Conservation (phyloP, 1,284 basidiomycete species). For the Naganishia liquefaciens region DNA sequence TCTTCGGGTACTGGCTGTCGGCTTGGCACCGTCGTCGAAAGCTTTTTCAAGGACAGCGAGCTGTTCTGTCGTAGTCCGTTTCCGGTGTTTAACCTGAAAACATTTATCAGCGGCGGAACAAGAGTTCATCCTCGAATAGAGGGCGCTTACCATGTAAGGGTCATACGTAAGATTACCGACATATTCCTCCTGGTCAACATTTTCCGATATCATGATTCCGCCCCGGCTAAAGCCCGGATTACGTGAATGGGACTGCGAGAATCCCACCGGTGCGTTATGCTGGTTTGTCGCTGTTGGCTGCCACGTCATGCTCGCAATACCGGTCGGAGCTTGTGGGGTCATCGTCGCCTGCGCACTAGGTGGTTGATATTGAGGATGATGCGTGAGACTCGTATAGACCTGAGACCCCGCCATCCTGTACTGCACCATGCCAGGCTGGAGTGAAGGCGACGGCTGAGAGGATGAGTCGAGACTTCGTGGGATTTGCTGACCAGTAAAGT, state of each 20-base stretch:
- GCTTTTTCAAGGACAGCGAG: conserved; percentile 80
- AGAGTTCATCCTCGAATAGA: neutral
- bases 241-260: neutral
- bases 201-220: neutral
- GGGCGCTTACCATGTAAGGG: conserved; percentile 18
- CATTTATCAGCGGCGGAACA: neutral
- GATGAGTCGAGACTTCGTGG: no score
- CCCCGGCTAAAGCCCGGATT: neutral
- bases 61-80: conserved; percentile 77
- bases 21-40: conserved; percentile 83
- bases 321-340: neutral
- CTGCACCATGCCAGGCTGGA: no score
- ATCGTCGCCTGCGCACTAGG: neutral
- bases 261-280: neutral
- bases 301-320: neutral
- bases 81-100: conserved; percentile 79
- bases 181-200: conserved; percentile 11
- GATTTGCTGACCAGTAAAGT: no score
- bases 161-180: conserved; percentile 8
- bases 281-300: neutral
- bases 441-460: no score
- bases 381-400: neutral
- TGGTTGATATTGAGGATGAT: neutral
- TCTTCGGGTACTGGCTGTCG: conserved; percentile 76
- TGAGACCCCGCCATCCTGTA: no score